Conservation (phyloP, 768 basidiomycete species). For the Suillus weaverae region DNA sequence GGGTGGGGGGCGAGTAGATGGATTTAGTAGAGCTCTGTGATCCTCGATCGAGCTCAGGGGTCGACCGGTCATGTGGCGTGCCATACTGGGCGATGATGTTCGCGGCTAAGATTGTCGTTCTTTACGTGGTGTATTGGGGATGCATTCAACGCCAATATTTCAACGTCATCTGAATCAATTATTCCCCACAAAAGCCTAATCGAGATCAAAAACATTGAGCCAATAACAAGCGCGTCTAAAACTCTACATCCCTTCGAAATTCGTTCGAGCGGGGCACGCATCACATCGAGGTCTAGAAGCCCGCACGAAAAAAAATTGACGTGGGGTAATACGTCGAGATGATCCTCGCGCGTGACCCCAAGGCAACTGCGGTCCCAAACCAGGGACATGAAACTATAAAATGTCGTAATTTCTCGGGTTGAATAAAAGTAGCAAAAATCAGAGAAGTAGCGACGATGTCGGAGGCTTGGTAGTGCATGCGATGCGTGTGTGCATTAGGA, state of each 20-base stretch:
- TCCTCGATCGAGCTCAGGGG: not conserved
- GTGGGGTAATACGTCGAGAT: not conserved
- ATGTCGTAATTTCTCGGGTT: not conserved
- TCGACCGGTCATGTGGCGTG: not conserved
- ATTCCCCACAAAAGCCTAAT: conserved; percentile 1
- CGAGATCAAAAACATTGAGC: not conserved
- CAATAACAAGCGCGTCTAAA: not conserved
- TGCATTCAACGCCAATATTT: not conserved
- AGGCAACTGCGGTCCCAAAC: not conserved
- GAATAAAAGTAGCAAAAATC: not conserved
- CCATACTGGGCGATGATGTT: not conserved
- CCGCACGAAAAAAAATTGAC: not conserved
- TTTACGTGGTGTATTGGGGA: not conserved
- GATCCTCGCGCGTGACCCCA: not conserved
- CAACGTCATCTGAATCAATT: not conserved
- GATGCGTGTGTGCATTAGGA: not conserved
- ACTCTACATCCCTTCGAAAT: not conserved
- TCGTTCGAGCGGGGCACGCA: not conserved
- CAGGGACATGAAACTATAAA: conserved; percentile 2
- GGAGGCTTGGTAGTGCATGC: conserved; percentile 1
- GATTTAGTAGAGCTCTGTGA: not conserved
- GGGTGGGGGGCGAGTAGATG: conserved; percentile 1
- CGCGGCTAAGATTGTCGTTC: conserved; percentile 1
- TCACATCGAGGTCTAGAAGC: not conserved
- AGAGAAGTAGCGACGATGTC: not conserved